A percentile compares a stretch with the other conserved stretches of the same genome.
These are phyloP conservation scores for Populus trichocarpa DNA, from an alignment of 441 rosid species.

Conservation along the genomic window DNA sequence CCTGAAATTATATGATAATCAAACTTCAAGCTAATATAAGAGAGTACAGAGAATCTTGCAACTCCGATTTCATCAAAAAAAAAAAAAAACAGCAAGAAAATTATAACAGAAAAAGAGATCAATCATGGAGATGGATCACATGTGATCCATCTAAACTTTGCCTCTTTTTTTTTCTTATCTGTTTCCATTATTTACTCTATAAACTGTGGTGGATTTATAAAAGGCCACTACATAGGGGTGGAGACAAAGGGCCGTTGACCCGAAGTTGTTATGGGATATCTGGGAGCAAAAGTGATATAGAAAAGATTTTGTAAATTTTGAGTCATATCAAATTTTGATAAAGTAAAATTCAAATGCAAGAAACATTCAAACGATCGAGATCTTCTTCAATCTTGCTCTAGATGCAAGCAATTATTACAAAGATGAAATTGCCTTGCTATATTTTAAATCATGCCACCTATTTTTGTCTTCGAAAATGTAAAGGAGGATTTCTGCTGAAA, in stretches of 20 bases:
- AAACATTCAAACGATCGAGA: neutral
- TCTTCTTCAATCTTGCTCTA: neutral
- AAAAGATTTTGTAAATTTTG: neutral
- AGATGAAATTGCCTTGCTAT: neutral
- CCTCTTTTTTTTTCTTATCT: neutral
- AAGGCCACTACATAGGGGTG: neutral
- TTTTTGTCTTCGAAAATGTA: neutral
- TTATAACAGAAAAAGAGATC: neutral
- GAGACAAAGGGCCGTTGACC: slow-evolving; percentile 20
- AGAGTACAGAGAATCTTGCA: neutral
- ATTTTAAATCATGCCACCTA: neutral
- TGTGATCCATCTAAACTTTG: neutral
- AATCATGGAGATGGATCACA: neutral
- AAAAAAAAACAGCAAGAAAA: neutral
- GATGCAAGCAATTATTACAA: slow-evolving; percentile 23
- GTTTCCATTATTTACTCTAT: neutral
- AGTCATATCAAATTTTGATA: neutral
- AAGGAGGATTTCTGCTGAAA: no score
- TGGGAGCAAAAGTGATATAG: slow-evolving; percentile 2
- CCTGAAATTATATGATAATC: slow-evolving; percentile 37
- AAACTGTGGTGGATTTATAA: neutral
- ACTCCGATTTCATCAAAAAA: neutral
- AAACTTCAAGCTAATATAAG: neutral
- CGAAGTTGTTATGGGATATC: slow-evolving; percentile 4
- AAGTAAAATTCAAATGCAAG: neutral